phyloP scores from a whole-genome alignment of 306 rosid genomes.

The Cucurbita pepo region DNA sequence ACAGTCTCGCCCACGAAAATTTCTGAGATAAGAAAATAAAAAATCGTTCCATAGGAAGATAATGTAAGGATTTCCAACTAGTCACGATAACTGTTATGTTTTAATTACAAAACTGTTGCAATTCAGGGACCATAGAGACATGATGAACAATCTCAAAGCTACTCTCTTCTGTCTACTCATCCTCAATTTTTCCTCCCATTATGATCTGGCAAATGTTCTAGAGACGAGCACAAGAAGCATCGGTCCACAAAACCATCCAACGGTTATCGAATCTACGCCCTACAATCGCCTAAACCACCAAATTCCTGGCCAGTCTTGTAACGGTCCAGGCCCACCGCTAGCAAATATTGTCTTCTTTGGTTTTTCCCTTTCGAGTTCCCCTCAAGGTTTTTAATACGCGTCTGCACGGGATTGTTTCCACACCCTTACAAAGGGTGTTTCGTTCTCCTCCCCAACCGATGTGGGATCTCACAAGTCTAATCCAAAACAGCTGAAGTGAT shows the following conservation, averaged over 20 bases:
- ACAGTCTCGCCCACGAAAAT: background rate
- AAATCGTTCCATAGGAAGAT: background rate
- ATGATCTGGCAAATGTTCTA: background rate
- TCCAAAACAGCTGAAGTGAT: background rate
- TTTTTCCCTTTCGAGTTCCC: rapidly evolving
- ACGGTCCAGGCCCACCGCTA: too few species aligned
- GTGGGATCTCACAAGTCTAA: too few species aligned
- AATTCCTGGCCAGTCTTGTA: background rate
- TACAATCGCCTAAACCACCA: background rate
- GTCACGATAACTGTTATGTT: background rate
- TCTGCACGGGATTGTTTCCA: too few species aligned
- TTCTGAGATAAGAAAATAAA: background rate
- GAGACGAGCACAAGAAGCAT: background rate
- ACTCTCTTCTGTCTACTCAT: background rate
- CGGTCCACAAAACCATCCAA: background rate
- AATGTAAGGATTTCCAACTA: background rate
- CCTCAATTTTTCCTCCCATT: background rate
- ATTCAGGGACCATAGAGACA: background rate
- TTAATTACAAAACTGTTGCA: background rate
- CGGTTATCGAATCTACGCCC: background rate
- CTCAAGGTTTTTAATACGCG: too few species aligned
- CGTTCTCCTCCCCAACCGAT: too few species aligned
- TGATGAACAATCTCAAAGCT: background rate
- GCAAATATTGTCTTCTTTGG: too few species aligned
- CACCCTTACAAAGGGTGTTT: too few species aligned